phyloP scores from a whole-genome alignment of 1,284 basidiomycete species.

The Cutaneotrichosporon sp. region DNA sequence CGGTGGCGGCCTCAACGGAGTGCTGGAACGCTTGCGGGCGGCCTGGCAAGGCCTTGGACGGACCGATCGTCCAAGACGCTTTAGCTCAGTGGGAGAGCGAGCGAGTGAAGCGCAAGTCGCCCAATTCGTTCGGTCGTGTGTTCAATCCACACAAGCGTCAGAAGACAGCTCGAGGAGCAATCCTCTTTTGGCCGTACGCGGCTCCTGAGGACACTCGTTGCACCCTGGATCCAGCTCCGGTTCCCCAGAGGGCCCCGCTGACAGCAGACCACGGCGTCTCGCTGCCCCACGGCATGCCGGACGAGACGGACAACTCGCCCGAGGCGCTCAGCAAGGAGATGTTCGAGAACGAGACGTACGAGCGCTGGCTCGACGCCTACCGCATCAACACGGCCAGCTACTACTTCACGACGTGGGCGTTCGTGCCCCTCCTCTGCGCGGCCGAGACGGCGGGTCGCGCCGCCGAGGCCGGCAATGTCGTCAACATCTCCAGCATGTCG shows the following conservation, averaged over 20 bases:
- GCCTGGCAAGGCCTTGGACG: neutral
- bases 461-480: conserved; percentile 48
- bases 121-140: conserved; percentile 6
- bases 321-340: conserved; percentile 47
- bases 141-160: conserved; percentile 8
- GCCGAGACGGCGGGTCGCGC: conserved; percentile 40
- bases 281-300: neutral
- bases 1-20: too few species aligned
- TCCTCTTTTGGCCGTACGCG: neutral
- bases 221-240: too few species aligned
- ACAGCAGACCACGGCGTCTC: conserved; percentile 16
- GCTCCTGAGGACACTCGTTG: too few species aligned
- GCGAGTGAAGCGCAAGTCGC: conserved; percentile 6
- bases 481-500: conserved; percentile 43
- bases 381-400: conserved; percentile 50
- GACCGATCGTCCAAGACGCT: neutral
- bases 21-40: too few species aligned
- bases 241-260: neutral
- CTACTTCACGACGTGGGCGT: conserved; percentile 52
- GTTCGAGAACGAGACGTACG: conserved; percentile 48
- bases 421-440: conserved; percentile 49
- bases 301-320: conserved; percentile 41
- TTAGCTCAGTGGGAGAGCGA: conserved; percentile 8
- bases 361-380: conserved; percentile 46
- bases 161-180: conserved; percentile 1